Evolutionary conservation across 257 asterid species (phyloP).

Genomic region (Lavandula angustifolia): DNA sequence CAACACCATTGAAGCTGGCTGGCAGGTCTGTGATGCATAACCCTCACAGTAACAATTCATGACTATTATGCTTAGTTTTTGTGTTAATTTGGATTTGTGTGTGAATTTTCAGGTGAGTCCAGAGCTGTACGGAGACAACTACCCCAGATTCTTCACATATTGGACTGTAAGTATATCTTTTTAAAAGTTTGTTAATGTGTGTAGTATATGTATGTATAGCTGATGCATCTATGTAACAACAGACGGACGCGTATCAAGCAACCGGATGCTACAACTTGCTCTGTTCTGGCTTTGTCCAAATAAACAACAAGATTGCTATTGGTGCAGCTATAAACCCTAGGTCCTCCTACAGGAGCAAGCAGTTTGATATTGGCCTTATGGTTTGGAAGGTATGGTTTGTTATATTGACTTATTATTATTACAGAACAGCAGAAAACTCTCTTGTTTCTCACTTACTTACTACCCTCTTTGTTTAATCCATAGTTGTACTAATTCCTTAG

Average conservation of each 20-base stretch:
- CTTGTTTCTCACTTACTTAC: conserved; percentile 17
- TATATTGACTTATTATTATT: too few species aligned
- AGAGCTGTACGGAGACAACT: conserved; percentile 76
- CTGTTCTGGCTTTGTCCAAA: conserved; percentile 90
- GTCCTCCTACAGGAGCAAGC: conserved; percentile 59
- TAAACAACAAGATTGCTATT: conserved; percentile 78
- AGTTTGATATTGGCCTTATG: conserved; percentile 84
- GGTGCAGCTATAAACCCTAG: conserved; percentile 97
- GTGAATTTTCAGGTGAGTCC: conserved; percentile 69
- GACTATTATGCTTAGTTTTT: too few species aligned
- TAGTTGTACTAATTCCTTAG: conserved; percentile 23
- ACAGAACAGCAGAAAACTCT: background rate
- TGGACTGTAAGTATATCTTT: conserved; percentile 67
- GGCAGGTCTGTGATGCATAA: conserved; percentile 66
- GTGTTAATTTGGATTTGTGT: background rate
- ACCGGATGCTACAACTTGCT: conserved; percentile 91
- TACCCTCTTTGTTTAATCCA: conserved; percentile 10
- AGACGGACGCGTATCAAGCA: conserved; percentile 97
- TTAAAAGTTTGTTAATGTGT: background rate
- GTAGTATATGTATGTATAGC: background rate
- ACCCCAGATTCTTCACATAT: conserved; percentile 88
- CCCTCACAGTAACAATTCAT: conserved; percentile 5
- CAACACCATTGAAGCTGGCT: conserved; percentile 97
- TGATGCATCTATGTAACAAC: conserved; percentile 15
- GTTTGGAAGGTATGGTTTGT: conserved; percentile 88